Evolutionary conservation across 441 rosid genomes (phyloP), one percentile per base, ranked within the genome.

Genomic region (Dalechampia spathulata): DNA sequence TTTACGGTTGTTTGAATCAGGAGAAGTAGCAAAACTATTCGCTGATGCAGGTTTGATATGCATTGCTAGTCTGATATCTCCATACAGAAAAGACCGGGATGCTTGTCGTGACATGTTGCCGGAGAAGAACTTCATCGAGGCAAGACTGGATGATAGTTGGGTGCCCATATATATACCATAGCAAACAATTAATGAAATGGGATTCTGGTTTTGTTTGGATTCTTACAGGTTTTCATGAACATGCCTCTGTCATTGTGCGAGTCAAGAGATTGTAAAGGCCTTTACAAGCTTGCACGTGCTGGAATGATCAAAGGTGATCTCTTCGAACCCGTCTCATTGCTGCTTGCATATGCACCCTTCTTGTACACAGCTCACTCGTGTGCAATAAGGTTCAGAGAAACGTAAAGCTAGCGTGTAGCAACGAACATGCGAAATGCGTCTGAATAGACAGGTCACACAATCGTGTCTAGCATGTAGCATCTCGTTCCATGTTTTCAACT

Each of bases 41-140:
- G 80, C 95, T 10, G 98, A 90, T 78, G 82, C 92, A 53, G 96
- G 96, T 68, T 73, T 83, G 66, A 82, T 90, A 64, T 90, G 95
- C 72, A 79, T 90, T 34, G 98, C 95, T 23, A 85, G 96, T 72
- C 76, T 90, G 77, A 90, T 90, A 75, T 90, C 96, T 14, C 98
- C 95, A 0, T 87, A 85, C 55, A 85, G 84, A 49, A 90, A 81
- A 73, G 96, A 87, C 64, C 79, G 90, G 44, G 92, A 79, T 55
- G 88, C 90, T 16, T 90, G 95, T 53, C 88, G 87, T 45, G 85
- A 85, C 54, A 75, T 83, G 84, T 62, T 90, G 74, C 76, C 71
- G 0, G 82, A 82, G 56, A 56, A 69, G 52, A 75, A 70, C 59
- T 90, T 91, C 62, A 67, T 91, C 5, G 95, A 90, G 87, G 98